Percentiles rank a stretch among this genome's conserved stretches.
Conservation (phyloP, 1,284 basidiomycete species). For the Cystobasidium slooffiae region DNA sequence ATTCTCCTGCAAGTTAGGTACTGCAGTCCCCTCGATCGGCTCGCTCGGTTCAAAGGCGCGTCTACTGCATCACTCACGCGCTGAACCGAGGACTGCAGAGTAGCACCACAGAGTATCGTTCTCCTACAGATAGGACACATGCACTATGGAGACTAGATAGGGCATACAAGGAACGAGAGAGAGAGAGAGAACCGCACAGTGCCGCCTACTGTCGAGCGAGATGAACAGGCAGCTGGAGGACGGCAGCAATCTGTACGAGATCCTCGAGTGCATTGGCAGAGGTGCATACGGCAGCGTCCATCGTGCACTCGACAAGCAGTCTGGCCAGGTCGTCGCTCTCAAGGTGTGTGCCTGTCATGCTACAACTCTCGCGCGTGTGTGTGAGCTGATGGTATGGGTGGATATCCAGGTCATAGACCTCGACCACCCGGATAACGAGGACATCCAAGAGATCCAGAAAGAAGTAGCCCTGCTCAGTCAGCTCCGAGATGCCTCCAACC, state of each 20-base stretch:
- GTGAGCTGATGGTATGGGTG: neutral
- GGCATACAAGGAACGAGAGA: too few relatives aligned
- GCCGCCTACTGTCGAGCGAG: neutral
- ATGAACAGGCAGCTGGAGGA: neutral
- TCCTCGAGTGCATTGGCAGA: conserved; percentile 76
- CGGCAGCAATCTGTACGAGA: conserved; percentile 29
- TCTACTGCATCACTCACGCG: too few relatives aligned
- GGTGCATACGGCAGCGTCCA: conserved; percentile 78
- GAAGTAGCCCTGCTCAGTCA: conserved; percentile 92
- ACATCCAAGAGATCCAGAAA: conserved; percentile 94
- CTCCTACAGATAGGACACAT: too few relatives aligned
- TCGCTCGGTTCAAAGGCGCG: too few relatives aligned
- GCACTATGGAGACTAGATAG: too few relatives aligned
- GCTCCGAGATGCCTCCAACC: conserved; percentile 71
- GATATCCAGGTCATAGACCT: conserved; percentile 86
- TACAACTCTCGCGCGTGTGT: neutral
- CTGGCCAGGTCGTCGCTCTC: conserved; percentile 58
- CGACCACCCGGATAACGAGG: conserved; percentile 88
- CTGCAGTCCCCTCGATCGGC: too few relatives aligned
- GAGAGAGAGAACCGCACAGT: neutral
- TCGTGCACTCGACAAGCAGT: conserved; percentile 54
- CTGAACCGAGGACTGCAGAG: too few relatives aligned
- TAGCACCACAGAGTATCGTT: too few relatives aligned
- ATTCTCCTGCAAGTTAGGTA: too few relatives aligned
- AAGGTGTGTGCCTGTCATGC: conserved; percentile 48